Base-by-base conservation (phyloP, 2,329 filamentous ascomycete genomes). In the Claviceps arundinis region DNA sequence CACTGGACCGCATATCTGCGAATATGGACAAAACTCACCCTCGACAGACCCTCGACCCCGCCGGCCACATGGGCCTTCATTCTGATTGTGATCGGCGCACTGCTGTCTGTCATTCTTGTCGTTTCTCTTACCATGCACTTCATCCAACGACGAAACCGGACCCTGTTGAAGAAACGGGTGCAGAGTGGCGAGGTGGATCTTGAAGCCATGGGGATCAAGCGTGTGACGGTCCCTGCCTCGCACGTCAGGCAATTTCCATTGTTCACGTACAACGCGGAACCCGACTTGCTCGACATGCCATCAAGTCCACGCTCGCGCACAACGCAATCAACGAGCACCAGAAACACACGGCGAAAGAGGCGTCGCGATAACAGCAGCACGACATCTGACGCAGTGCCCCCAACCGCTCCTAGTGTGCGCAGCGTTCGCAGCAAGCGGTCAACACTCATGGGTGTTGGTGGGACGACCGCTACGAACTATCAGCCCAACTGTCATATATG, bases 401-500 rank as follows among this genome's bases (percentile, higher is more conserved):
- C 55, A 1, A 46, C 52, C 50, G 48, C 62, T 7, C 52, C 46
- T 16, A 61, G 58, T 38, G 56, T 57, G 4, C 58, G 57, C 38
- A 64, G 60, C 47, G 56, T 68, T 13, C 62, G 69, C 54, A 71
- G 68, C 56, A 68, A 70, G 52, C 61, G 69, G 50, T 68, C 65
- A 16, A 68, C 60, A 50, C 57, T 70, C 8, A 65, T 62, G 2
- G 63, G 64, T 34, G 56, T 61, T 19, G 64, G 62, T 37, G 65
- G 66, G 47, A 69, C 66, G 13, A 65, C 67, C 34, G 73, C 72
- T 5, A 76, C 78, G 16, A 75, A 87, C 58, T 81, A 82, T 19
- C 93, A 97, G 64, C 82, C 87, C 0, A 83, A 78, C 2, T 97
- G 93, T 63, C 81, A 87, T n/a, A 95, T 97, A 50, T 98, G 93